Evolutionary conservation across 2,329 filamentous ascomycete genomes (phyloP).

Genomic region (Thelonectria olida): DNA sequence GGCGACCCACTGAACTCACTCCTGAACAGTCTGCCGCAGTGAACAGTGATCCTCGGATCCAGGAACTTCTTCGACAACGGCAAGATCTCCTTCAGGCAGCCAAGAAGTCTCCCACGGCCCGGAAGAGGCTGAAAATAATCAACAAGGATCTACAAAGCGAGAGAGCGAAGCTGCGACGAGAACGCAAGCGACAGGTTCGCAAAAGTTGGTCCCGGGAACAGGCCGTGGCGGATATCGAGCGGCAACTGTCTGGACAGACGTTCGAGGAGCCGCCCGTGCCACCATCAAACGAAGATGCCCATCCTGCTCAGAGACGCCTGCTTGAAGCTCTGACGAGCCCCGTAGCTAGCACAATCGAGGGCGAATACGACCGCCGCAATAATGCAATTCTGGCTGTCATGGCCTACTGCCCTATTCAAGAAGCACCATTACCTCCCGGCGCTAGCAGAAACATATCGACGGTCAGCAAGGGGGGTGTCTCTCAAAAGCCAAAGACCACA

Average conservation of each 20-base stretch:
- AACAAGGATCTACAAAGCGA: constrained; percentile 5
- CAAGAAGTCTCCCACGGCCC: neutral
- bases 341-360: neutral
- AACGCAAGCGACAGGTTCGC: constrained; percentile 27
- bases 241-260: constrained; percentile 25
- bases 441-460: neutral
- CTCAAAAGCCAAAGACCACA: neutral
- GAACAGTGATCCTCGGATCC: constrained; percentile 4
- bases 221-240: constrained; percentile 32
- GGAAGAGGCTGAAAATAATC: neutral
- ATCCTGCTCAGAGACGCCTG: constrained; percentile 6
- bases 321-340: neutral
- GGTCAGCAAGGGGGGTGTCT: neutral
- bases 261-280: constrained; percentile 25
- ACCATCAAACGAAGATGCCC: neutral
- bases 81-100: neutral
- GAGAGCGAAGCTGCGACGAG: neutral
- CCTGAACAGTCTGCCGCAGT: constrained; percentile 23
- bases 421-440: neutral
- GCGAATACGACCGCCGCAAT: neutral
- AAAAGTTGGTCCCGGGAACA: constrained; percentile 28
- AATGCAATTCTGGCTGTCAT: constrained; percentile 6
- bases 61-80: constrained; percentile 1
- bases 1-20: constrained; percentile 26
- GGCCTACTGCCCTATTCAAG: constrained; percentile 16